Evolutionary conservation across 257 asterid species (phyloP).

Genomic region (Lavandula angustifolia): DNA sequence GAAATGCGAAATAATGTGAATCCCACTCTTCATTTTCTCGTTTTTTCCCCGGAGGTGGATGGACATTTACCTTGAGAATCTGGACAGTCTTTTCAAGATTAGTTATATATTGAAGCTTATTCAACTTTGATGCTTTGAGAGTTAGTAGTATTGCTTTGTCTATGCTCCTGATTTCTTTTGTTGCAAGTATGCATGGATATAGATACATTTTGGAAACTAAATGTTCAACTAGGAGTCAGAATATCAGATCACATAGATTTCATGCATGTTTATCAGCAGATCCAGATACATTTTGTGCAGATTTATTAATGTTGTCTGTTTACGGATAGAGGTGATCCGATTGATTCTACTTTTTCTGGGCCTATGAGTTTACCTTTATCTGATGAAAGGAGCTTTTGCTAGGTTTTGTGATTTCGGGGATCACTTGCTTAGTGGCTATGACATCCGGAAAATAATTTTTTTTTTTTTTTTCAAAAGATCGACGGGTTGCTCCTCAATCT

Average conservation of each 20-base stretch:
- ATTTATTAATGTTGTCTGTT: too few species aligned
- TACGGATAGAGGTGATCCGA: too few species aligned
- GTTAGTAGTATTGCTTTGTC: not conserved
- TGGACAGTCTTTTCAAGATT: conserved; percentile 82
- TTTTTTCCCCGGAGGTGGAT: not conserved
- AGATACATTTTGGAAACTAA: not conserved
- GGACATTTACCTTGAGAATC: conserved; percentile 50
- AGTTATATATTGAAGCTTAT: conserved; percentile 85
- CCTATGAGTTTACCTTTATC: too few species aligned
- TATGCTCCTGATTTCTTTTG: not conserved
- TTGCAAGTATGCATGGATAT: not conserved
- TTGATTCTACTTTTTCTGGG: too few species aligned
- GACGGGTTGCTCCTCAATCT: conserved; percentile 70
- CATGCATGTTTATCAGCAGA: too few species aligned
- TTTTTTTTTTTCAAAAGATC: conserved; percentile 72
- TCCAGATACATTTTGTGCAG: too few species aligned
- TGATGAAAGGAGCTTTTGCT: too few species aligned
- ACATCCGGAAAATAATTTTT: conserved; percentile 30
- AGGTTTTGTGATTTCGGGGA: conserved; percentile 33
- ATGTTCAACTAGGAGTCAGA: conserved; percentile 17
- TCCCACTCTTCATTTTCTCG: not conserved
- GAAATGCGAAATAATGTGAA: not conserved
- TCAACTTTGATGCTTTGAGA: conserved; percentile 47
- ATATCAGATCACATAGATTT: too few species aligned
- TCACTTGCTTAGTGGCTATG: conserved; percentile 80